These are phyloP conservation scores for Penicillium sp. DNA, from an alignment of 2,329 filamentous ascomycete genomes.

Conservation along the genomic window DNA sequence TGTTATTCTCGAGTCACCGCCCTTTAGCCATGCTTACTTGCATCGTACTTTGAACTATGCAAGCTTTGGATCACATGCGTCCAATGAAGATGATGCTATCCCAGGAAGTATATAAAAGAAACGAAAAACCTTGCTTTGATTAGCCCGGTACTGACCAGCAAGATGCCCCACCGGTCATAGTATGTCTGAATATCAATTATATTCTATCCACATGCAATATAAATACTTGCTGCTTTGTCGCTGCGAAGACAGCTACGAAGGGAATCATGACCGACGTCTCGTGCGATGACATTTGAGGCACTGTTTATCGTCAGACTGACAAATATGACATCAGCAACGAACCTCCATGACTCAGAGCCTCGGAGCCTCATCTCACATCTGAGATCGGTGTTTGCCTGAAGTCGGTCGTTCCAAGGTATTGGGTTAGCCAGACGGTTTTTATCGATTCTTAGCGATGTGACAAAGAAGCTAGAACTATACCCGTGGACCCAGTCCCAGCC, in stretches of 20 bases:
- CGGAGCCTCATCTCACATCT: constrained; percentile 8
- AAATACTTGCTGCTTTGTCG: neutral
- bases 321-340: neutral
- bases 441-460: no score
- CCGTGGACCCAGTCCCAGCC: no score
- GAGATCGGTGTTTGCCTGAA: constrained; percentile 6
- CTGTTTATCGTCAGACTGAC: neutral
- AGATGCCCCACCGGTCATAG: neutral
- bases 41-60: neutral
- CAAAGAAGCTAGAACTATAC: no score
- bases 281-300: neutral
- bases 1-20: neutral
- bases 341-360: constrained; percentile 1
- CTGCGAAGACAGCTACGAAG: neutral
- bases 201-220: neutral
- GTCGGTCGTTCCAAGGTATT: no score
- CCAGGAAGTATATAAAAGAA: neutral
- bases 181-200: neutral
- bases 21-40: neutral
- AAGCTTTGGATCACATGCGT: neutral
- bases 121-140: neutral
- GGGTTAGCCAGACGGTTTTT: no score
- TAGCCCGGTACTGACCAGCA: neutral
- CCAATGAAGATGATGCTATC: neutral
- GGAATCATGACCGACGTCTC: neutral